Percentiles rank a stretch among this genome's conserved stretches.
These are phyloP conservation scores for Euphrasia confusa DNA, from an alignment of 257 asterid genomes.

Conservation along the genomic window DNA sequence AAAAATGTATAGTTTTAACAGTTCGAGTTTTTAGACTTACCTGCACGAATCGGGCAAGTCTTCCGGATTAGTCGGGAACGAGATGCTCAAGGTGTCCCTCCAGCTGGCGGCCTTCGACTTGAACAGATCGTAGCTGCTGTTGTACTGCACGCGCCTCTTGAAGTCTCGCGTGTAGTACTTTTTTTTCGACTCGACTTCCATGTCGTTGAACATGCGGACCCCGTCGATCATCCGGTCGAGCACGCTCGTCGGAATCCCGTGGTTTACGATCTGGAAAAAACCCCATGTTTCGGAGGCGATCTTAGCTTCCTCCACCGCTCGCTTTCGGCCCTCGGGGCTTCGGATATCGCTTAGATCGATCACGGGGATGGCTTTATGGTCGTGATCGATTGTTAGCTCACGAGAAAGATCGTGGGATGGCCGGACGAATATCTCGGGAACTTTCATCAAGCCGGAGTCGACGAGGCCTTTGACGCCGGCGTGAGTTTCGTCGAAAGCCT, in stretches of 20 bases:
- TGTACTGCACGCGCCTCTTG: constrained; percentile 22
- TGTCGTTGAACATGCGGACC: constrained; percentile 32
- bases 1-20: no score
- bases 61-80: constrained; percentile 21
- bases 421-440: constrained; percentile 41
- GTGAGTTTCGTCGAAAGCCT: constrained; percentile 47
- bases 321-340: constrained; percentile 11
- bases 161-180: constrained; percentile 42
- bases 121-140: constrained; percentile 43
- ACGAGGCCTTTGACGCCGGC: constrained; percentile 58
- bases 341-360: constrained; percentile 33
- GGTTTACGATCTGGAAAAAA: constrained; percentile 49
- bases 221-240: constrained; percentile 34
- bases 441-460: constrained; percentile 32
- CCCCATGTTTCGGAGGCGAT: constrained; percentile 45
- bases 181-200: constrained; percentile 33
- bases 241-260: constrained; percentile 30
- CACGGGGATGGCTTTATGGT: constrained; percentile 20
- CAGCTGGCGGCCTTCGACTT: constrained; percentile 42
- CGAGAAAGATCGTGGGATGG: constrained; percentile 29
- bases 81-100: constrained; percentile 45
- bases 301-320: constrained; percentile 25
- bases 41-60: constrained; percentile 55
- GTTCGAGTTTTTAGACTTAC: constrained; percentile 11
- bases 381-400: neutral